These are phyloP conservation scores for Populus simonii DNA, from an alignment of 345 rosid species.

Conservation along the genomic window DNA sequence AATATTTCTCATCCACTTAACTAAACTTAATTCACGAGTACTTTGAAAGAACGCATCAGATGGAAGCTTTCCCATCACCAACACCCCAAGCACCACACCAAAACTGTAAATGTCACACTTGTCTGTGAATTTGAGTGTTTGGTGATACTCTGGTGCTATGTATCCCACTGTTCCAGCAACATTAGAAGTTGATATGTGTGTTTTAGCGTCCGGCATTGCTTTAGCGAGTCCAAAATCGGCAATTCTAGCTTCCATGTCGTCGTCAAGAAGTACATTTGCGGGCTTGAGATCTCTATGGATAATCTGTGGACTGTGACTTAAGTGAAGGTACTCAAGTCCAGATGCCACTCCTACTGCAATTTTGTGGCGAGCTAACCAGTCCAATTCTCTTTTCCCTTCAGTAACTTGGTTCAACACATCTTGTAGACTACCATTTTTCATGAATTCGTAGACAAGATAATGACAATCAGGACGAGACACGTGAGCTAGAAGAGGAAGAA, in stretches of 20 bases:
- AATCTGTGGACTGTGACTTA: constrained; percentile 56
- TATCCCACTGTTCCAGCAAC: constrained; percentile 89
- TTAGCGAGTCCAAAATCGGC: constrained; percentile 89
- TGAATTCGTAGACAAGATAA: constrained; percentile 71
- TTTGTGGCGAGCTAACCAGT: constrained; percentile 66
- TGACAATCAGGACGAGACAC: constrained; percentile 72
- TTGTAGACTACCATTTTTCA: constrained; percentile 93
- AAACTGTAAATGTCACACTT: constrained; percentile 85
- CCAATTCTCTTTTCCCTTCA: constrained; percentile 49
- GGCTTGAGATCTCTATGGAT: constrained; percentile 93
- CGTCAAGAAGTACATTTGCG: constrained; percentile 79
- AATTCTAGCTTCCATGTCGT: constrained; percentile 87
- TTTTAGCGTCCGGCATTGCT: constrained; percentile 64
- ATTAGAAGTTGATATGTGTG: constrained; percentile 60
- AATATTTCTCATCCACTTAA: constrained; percentile 75
- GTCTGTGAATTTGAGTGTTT: constrained; percentile 80
- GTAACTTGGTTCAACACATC: constrained; percentile 46
- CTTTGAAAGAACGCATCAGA: constrained; percentile 79
- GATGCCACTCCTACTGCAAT: constrained; percentile 76
- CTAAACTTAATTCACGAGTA: constrained; percentile 61
- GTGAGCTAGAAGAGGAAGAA: constrained; percentile 78
- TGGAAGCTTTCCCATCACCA: constrained; percentile 81
- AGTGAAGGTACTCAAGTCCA: constrained; percentile 88
- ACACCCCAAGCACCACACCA: constrained; percentile 69
- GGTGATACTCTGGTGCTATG: constrained; percentile 86